Evolutionary conservation across 1,139 yeast genomes (phyloP).

Genomic region (Yamadazyma trypodendri): DNA sequence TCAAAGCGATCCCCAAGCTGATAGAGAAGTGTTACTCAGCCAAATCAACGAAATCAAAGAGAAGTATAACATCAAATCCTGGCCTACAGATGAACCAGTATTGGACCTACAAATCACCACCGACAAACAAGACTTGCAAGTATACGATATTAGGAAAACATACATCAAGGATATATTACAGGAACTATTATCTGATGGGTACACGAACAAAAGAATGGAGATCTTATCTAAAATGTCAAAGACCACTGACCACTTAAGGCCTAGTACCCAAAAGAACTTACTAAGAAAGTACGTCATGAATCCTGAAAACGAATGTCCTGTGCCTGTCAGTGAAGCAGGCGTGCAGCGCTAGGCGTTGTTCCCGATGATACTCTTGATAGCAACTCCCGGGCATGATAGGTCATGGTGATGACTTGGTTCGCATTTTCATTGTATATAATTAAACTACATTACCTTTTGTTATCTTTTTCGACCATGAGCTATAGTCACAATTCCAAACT

Average conservation of each 20-base stretch:
- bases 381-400: no score
- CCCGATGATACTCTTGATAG: no score
- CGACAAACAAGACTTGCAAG: constrained; percentile 20
- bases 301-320: constrained; percentile 37
- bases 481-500: not conserved
- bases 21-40: constrained; percentile 31
- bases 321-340: constrained; percentile 11
- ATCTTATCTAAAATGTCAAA: constrained; percentile 28
- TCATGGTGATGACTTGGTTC: constrained; percentile 1
- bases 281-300: constrained; percentile 42
- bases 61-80: constrained; percentile 55
- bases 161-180: constrained; percentile 33
- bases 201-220: constrained; percentile 21
- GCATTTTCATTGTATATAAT: constrained; percentile 6
- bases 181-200: constrained; percentile 32
- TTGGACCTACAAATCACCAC: constrained; percentile 31
- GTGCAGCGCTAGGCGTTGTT: constrained; percentile 5
- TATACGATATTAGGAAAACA: constrained; percentile 28
- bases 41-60: constrained; percentile 49
- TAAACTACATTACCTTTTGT: not conserved
- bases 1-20: constrained; percentile 34
- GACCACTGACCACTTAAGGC: constrained; percentile 23
- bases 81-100: constrained; percentile 54
- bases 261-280: constrained; percentile 36
- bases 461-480: not conserved